Evolutionary conservation across 2,329 filamentous ascomycete species (phyloP).

Genomic region (Diaporthe longicolla): DNA sequence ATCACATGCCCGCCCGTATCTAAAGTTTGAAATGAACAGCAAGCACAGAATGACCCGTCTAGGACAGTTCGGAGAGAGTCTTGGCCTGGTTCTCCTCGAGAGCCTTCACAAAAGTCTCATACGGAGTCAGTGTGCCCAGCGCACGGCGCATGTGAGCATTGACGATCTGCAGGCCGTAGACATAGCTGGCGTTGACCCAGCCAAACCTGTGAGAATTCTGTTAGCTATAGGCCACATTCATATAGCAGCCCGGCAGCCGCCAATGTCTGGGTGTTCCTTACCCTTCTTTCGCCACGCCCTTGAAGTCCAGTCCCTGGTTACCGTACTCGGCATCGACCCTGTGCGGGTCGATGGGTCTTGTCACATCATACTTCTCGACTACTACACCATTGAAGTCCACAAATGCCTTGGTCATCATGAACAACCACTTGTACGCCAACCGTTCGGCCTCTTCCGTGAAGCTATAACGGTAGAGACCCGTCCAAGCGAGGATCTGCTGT

Average conservation of each 20-base stretch:
- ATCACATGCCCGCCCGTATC: slow-evolving; percentile 14
- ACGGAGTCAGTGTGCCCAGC: slow-evolving; percentile 88
- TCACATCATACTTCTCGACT: slow-evolving; percentile 99
- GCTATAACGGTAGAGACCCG: slow-evolving; percentile 89
- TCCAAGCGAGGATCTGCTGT: slow-evolving; percentile 98
- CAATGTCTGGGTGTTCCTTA: slow-evolving; percentile 64
- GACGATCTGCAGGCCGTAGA: slow-evolving; percentile 90
- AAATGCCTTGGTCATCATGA: slow-evolving; percentile 98
- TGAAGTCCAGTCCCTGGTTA: slow-evolving; percentile 95
- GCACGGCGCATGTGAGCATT: slow-evolving; percentile 91
- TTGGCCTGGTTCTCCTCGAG: slow-evolving; percentile 68
- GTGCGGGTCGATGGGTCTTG: slow-evolving; percentile 88
- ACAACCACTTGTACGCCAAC: slow-evolving; percentile 95
- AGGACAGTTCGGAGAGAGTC: slow-evolving; percentile 62
- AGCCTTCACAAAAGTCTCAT: slow-evolving; percentile 84
- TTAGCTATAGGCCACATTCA: background rate
- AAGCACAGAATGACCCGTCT: slow-evolving; percentile 28
- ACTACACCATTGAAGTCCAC: slow-evolving; percentile 99
- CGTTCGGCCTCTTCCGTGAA: slow-evolving; percentile 92
- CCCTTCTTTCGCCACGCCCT: slow-evolving; percentile 96
- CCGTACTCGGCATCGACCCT: slow-evolving; percentile 97
- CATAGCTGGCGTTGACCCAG: slow-evolving; percentile 98
- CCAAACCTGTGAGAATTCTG: slow-evolving; percentile 78
- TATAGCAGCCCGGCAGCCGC: slow-evolving; percentile 15
- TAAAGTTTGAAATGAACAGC: slow-evolving; percentile 2